A percentile compares a stretch with the other conserved stretches of the same genome.
Conservation (phyloP, 2,329 filamentous ascomycete species). For the Cladophialophora yegresii region DNA sequence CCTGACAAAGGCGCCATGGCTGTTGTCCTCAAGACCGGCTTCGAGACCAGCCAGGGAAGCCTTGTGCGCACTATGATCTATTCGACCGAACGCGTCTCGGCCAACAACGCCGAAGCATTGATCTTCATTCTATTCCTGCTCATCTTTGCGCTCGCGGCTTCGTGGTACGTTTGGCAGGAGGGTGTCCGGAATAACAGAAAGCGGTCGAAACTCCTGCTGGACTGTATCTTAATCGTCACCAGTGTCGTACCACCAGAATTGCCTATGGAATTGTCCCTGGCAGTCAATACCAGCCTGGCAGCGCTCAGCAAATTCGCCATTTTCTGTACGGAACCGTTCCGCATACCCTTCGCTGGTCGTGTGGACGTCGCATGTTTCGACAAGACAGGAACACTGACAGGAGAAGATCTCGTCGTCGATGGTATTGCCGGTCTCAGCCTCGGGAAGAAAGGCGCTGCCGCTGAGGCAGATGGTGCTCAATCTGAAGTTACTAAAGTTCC, state of each 20-base stretch:
- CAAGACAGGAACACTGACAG: constrained; percentile 95
- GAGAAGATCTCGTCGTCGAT: constrained; percentile 94
- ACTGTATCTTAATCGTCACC: constrained; percentile 96
- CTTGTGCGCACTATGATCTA: constrained; percentile 99
- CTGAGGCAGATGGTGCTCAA: constrained; percentile 79
- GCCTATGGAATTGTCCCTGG: constrained; percentile 95
- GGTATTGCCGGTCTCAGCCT: constrained; percentile 88
- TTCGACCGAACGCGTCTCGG: constrained; percentile 97
- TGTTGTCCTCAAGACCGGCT: constrained; percentile 94
- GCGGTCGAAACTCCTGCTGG: constrained; percentile 92
- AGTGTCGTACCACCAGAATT: constrained; percentile 98
- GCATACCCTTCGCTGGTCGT: constrained; percentile 92
- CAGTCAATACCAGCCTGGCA: constrained; percentile 95
- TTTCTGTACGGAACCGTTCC: constrained; percentile 98
- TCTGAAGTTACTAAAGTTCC: constrained; percentile 72
- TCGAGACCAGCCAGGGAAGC: constrained; percentile 97
- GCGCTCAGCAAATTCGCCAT: constrained; percentile 94
- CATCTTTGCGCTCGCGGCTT: constrained; percentile 93
- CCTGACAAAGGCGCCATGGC: constrained; percentile 94
- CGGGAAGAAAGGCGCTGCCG: constrained; percentile 65
- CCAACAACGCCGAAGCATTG: constrained; percentile 94
- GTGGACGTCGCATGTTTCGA: constrained; percentile 98
- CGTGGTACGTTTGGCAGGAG: constrained; percentile 99
- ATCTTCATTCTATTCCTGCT: constrained; percentile 96
- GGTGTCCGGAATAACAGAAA: constrained; percentile 93